Base-by-base conservation (phyloP, 495 filamentous ascomycete species). In the Talaromyces nanjingensis region DNA sequence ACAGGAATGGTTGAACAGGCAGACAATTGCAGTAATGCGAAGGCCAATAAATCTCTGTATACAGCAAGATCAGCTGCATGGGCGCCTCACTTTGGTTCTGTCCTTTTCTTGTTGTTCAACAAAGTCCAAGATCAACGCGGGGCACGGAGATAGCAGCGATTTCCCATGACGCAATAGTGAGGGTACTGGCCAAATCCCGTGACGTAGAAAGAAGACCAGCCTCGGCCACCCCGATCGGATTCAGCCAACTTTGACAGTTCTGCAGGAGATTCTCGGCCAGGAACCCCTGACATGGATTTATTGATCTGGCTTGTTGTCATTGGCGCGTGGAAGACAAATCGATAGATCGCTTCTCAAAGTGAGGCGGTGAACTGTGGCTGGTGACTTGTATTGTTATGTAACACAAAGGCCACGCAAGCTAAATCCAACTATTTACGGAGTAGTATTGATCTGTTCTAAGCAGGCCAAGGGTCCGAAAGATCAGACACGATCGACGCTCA, bases 341-440 rank as follows among this genome's bases (percentile, higher is more conserved):
- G 45, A 49, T 49, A 49, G 18, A 49, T 29, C 52, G 22, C 11
- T 14, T 53, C 49, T 53, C 22, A 29, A 27, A 55, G 22, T 16
- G 52, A 55, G 52, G 52, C 52, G 52, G 52, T 55, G 52, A 55
- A 29, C 45, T 55, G 52, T 55, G 52, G 52, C 52, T 24, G 25
- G 52, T 55, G 52, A 24, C 11, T 3, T 20, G 20, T 52, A 37
- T 7, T 33, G 31, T 11, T 27, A 47, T 47, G n/a, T 39, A 3
- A 49, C 45, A 49, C 45, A 49, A 2, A 9, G 45, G 45, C 45
- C 45, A 20, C n/a, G 18, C 45, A 49, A 49, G 45, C 45, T 49
- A 49, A 49, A 49, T 49, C 45, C 45, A 49, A 49, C n/a, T 49
- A 49, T 24, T 24, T 24, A n/a, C n/a, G n/a, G n/a, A n/a, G n/a